Evolutionary conservation across 2,329 filamentous ascomycete species (phyloP).

Genomic region (Pyrenophora teres): DNA sequence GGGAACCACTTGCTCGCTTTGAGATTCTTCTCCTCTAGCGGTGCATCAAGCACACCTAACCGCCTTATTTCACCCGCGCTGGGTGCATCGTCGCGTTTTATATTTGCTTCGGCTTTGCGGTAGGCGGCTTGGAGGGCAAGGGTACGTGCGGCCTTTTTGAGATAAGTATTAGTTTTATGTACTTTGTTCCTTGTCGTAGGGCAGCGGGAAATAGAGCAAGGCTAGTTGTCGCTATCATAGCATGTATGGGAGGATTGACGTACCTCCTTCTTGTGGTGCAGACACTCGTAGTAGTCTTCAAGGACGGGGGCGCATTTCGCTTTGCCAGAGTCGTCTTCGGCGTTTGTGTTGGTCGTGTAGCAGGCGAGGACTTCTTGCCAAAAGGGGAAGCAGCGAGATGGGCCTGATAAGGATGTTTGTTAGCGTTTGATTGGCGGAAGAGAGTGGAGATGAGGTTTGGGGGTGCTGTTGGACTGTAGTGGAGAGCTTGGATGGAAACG

Average conservation of each 20-base stretch:
- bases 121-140: conserved; percentile 81
- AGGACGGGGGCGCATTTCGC: conserved; percentile 83
- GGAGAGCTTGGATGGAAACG: not conserved
- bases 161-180: not conserved
- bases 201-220: too few relatives aligned
- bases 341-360: conserved; percentile 90
- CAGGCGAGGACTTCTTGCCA: conserved; percentile 99
- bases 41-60: conserved; percentile 75
- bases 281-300: conserved; percentile 98
- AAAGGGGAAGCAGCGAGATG: conserved; percentile 93
- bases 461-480: not conserved
- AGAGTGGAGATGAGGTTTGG: not conserved
- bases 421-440: not conserved
- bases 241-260: conserved; percentile 31
- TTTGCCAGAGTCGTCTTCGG: conserved; percentile 79
- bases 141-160: conserved; percentile 72
- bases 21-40: conserved; percentile 72
- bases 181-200: not conserved
- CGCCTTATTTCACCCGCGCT: conserved; percentile 86
- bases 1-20: conserved; percentile 52
- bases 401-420: conserved; percentile 52
- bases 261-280: conserved; percentile 99
- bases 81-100: conserved; percentile 78
- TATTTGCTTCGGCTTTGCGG: conserved; percentile 74
- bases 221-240: too few relatives aligned